phyloP scores from a whole-genome alignment of 1,284 basidiomycete species.

The Schizopora paradoxa region DNA sequence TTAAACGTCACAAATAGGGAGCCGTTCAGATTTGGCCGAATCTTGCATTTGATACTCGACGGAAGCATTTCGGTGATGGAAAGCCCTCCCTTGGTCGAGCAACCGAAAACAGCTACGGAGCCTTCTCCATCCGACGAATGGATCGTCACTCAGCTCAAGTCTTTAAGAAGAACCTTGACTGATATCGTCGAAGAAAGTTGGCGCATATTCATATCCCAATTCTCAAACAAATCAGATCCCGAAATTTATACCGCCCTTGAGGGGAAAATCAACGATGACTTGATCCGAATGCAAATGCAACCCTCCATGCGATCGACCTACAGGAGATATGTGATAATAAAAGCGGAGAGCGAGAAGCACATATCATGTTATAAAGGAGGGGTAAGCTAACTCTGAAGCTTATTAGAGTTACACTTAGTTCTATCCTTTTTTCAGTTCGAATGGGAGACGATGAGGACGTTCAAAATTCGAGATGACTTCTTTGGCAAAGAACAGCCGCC shows the following conservation, averaged over 20 bases:
- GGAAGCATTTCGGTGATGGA: slow-evolving; percentile 46
- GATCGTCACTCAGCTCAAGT: slow-evolving; percentile 7
- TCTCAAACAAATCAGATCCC: slow-evolving; percentile 10
- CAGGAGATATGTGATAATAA: slow-evolving; percentile 21
- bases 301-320: slow-evolving; percentile 11
- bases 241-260: slow-evolving; percentile 2
- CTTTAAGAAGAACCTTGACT: not conserved
- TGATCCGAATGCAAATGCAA: slow-evolving; percentile 10
- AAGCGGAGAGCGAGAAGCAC: slow-evolving; percentile 11
- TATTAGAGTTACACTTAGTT: slow-evolving; percentile 1
- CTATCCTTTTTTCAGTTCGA: slow-evolving; percentile 15
- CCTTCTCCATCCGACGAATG: slow-evolving; percentile 4
- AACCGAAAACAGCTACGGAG: not conserved
- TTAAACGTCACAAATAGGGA: slow-evolving; percentile 22
- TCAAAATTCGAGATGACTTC: slow-evolving; percentile 11
- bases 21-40: slow-evolving; percentile 33
- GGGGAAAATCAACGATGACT: slow-evolving; percentile 11
- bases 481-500: not conserved
- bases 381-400: slow-evolving; percentile 11
- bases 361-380: slow-evolving; percentile 16
- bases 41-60: slow-evolving; percentile 45
- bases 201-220: slow-evolving; percentile 1
- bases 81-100: slow-evolving; percentile 32
- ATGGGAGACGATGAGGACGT: slow-evolving; percentile 17
- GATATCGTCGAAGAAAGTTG: slow-evolving; percentile 12